Conservation (phyloP, 2,329 filamentous ascomycete species). For the Botrytis hyacinthi region DNA sequence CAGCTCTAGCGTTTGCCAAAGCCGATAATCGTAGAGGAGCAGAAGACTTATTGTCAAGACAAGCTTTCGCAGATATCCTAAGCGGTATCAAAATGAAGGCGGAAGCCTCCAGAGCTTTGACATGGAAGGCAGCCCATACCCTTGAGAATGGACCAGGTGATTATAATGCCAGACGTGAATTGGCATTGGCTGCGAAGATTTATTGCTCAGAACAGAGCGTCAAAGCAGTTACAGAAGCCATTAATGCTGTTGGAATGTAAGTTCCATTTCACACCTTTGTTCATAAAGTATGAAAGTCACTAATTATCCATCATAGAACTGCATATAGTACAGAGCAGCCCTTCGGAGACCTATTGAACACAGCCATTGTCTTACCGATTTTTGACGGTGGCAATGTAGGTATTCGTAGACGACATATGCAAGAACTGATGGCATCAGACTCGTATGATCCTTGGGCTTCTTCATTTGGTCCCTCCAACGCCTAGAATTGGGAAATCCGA, state of each 20-base stretch:
- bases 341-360: constrained; percentile 46
- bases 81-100: constrained; percentile 52
- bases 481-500: not conserved
- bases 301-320: constrained; percentile 20
- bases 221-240: constrained; percentile 48
- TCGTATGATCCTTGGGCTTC: constrained; percentile 49
- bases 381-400: constrained; percentile 57
- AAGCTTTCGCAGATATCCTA: constrained; percentile 50
- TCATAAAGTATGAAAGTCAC: not conserved
- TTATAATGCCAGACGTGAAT: constrained; percentile 39
- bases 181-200: constrained; percentile 51
- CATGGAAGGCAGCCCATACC: constrained; percentile 50
- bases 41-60: constrained; percentile 47
- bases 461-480: constrained; percentile 31
- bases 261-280: constrained; percentile 21
- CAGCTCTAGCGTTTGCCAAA: constrained; percentile 50
- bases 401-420: constrained; percentile 48
- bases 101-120: constrained; percentile 49
- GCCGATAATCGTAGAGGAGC: constrained; percentile 46
- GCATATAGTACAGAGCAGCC: constrained; percentile 29
- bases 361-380: constrained; percentile 47
- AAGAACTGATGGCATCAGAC: constrained; percentile 45
- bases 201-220: constrained; percentile 51
- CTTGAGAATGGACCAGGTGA: constrained; percentile 42
- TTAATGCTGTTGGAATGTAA: constrained; percentile 52